Base-by-base conservation (phyloP, 306 rosid species). In the Abrus precatorius region DNA sequence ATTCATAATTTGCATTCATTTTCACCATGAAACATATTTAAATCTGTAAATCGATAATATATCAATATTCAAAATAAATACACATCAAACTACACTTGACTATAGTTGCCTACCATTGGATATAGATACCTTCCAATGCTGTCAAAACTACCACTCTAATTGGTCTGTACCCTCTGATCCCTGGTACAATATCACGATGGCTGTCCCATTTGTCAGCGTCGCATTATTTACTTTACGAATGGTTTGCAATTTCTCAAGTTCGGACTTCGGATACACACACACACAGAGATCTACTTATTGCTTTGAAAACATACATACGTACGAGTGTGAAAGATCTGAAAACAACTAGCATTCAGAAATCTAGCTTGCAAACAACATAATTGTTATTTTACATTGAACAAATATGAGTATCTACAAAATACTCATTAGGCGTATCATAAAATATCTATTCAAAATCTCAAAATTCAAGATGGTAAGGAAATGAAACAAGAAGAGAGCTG, bases 371-470 rank as follows among this genome's bases (percentile, higher is more conserved):
- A 75, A 55, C 70, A 80, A 2, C 76, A 61, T 70, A 52, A 9
- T 33, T 33, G 53, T 33, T 76, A 65, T 20, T 79, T 61, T 78
- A 66, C 68, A 76, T 72, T 52, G 54, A 52, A 81, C 62, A 78
- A 44, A 65, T 71, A 57, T 60, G 76, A 69, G 38, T 27, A 81
- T 73, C 69, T 53, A 80, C 30, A 50, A 49, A 64, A 74, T 49
- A 68, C 80, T 50, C 62, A 52, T 29, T 5, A 49, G 62, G 10
- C n/a, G 67, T 56, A 52, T 73, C 53, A 70, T 33, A 72, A 83
- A 77, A 84, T 78, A 67, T 69, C 78, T 50, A 81, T 36, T 57
- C 69, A 44, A 62, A 56, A 40, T 40, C 80, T 48, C 65, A 65
- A 83, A 74, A 63, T 30, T 83, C 65, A 64, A 54, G 36, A 56